Conservation (phyloP, 805 yeast genomes). For the Isabelozyma rhagii region DNA sequence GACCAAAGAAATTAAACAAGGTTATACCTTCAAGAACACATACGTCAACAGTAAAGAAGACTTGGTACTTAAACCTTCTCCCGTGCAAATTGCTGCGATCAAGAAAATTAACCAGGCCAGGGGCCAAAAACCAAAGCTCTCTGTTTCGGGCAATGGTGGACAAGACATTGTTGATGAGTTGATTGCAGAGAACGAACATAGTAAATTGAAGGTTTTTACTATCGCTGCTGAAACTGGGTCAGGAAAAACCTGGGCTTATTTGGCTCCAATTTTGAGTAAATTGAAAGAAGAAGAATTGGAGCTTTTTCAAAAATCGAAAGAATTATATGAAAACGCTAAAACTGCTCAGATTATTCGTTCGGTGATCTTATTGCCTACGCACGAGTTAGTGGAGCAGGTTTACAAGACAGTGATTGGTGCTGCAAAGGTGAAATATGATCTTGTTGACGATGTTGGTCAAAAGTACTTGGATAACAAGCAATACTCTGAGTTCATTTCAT, state of each 20-base stretch:
- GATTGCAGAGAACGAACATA: constrained; percentile 24
- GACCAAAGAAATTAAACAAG: constrained; percentile 47
- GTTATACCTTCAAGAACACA: constrained; percentile 31
- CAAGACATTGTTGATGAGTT: constrained; percentile 23
- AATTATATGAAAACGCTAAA: constrained; percentile 18
- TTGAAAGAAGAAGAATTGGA: constrained; percentile 54
- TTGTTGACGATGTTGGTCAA: constrained; percentile 8
- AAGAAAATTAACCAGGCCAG: constrained; percentile 49
- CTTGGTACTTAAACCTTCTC: constrained; percentile 56
- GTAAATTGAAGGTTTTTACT: constrained; percentile 56
- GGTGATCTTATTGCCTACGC: constrained; percentile 83
- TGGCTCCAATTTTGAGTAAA: constrained; percentile 71
- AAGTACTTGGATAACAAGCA: constrained; percentile 14
- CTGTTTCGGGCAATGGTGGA: constrained; percentile 10
- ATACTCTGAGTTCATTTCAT: constrained; percentile 18
- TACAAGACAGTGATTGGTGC: constrained; percentile 41
- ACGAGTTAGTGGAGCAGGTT: constrained; percentile 84
- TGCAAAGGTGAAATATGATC: constrained; percentile 17
- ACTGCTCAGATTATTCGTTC: constrained; percentile 49
- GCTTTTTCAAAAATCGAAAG: constrained; percentile 14
- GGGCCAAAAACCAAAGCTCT: constrained; percentile 10
- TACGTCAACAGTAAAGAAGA: constrained; percentile 27
- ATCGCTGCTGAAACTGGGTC: constrained; percentile 97
- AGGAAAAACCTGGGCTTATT: constrained; percentile 92
- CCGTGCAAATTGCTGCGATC: constrained; percentile 78